Evolutionary conservation across 768 basidiomycete genomes (phyloP).

Genomic region (Serendipita sp.): DNA sequence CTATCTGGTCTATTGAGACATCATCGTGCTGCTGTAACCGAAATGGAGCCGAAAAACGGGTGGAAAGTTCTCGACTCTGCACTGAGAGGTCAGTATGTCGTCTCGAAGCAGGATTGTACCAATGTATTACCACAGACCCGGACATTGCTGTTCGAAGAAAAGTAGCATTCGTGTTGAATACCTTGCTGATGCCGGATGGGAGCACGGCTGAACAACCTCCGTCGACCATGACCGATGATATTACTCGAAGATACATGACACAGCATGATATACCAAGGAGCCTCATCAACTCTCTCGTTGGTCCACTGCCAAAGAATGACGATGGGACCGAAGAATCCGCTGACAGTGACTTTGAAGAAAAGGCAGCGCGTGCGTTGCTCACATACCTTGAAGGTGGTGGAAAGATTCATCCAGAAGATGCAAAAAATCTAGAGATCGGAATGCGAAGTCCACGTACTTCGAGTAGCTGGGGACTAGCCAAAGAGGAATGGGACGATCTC

Average conservation of each 20-base stretch:
- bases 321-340: neutral
- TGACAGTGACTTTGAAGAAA: conserved; percentile 5
- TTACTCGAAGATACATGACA: neutral
- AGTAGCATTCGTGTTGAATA: conserved; percentile 55
- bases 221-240: neutral
- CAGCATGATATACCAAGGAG: neutral
- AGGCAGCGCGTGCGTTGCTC: conserved; percentile 2
- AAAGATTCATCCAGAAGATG: neutral
- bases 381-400: neutral
- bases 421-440: neutral
- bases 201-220: conserved; percentile 5
- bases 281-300: too few relatives aligned
- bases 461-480: conserved; percentile 1
- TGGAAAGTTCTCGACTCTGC: conserved; percentile 47
- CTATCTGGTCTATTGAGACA: conserved; percentile 69
- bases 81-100: conserved; percentile 36
- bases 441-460: neutral
- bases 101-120: conserved; percentile 5
- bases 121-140: conserved; percentile 37
- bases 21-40: conserved; percentile 45
- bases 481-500: conserved; percentile 1
- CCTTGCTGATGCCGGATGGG: conserved; percentile 41
- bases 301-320: neutral
- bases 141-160: conserved; percentile 66
- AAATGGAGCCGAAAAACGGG: conserved; percentile 37